phyloP scores from a whole-genome alignment of 192 early-diverging fungal species.

The Funneliformis geosporum region DNA sequence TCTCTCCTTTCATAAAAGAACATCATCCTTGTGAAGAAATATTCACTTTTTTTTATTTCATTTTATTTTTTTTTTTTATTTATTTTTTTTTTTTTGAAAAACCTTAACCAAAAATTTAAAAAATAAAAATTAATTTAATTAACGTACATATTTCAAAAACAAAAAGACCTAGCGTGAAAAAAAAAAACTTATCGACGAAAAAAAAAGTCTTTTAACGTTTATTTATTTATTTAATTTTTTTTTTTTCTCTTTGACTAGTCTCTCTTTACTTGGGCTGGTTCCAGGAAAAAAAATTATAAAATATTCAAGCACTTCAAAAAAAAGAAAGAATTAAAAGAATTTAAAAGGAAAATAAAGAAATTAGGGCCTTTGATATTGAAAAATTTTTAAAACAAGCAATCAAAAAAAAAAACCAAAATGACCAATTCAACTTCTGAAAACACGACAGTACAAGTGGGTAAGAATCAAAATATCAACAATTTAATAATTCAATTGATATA shows the following conservation, averaged over 20 bases:
- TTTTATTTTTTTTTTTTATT: too few relatives aligned
- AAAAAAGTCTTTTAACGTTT: not conserved
- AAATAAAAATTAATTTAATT: too few relatives aligned
- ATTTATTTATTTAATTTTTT: not conserved
- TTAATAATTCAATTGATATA: not conserved
- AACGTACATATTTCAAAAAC: too few relatives aligned
- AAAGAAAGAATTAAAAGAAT: not conserved
- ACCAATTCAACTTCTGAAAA: constrained; percentile 15
- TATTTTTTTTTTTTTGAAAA: too few relatives aligned
- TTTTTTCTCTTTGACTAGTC: not conserved
- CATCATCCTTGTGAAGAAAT: too few relatives aligned
- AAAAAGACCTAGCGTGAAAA: too few relatives aligned
- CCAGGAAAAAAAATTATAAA: not conserved
- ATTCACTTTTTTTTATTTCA: too few relatives aligned
- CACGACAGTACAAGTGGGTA: constrained; percentile 27
- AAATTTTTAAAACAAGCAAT: not conserved
- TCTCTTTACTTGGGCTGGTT: not conserved
- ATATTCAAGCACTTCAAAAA: not conserved
- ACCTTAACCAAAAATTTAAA: too few relatives aligned
- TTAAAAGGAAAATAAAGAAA: not conserved
- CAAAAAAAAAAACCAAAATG: constrained; percentile 1
- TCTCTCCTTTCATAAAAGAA: too few relatives aligned
- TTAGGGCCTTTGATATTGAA: not conserved
- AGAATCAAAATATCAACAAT: not conserved
- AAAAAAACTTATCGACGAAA: not conserved